A percentile compares a stretch with the other conserved stretches of the same genome.
Evolutionary conservation across 176 grass and related monocot genomes (phyloP).

Genomic region (Triticum aestivum): IWGSC_CS_RefSeq_v2.1 NC_057795.1:333049593-333050092

Average conservation of each 20-base stretch:
- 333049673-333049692: slow-evolving; percentile 12
- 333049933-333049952: neutral
- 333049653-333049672: slow-evolving; percentile 19
- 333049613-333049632: slow-evolving; percentile 69
- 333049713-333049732: neutral
- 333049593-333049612: slow-evolving; percentile 90
- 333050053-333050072: neutral
- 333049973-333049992: slow-evolving; percentile 4
- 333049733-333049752: neutral
- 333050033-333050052: neutral
- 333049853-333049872: neutral
- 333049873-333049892: neutral
- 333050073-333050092: neutral
- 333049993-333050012: neutral
- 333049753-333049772: neutral
- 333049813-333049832: neutral
- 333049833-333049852: slow-evolving; percentile 14
- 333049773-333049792: neutral
- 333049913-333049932: neutral
- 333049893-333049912: neutral
- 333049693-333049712: slow-evolving; percentile 14
- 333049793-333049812: neutral
- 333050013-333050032: neutral
- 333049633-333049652: neutral
- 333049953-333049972: neutral